These are phyloP conservation scores for Mycena floridula DNA, from an alignment of 768 basidiomycete genomes.

Conservation along the genomic window DNA sequence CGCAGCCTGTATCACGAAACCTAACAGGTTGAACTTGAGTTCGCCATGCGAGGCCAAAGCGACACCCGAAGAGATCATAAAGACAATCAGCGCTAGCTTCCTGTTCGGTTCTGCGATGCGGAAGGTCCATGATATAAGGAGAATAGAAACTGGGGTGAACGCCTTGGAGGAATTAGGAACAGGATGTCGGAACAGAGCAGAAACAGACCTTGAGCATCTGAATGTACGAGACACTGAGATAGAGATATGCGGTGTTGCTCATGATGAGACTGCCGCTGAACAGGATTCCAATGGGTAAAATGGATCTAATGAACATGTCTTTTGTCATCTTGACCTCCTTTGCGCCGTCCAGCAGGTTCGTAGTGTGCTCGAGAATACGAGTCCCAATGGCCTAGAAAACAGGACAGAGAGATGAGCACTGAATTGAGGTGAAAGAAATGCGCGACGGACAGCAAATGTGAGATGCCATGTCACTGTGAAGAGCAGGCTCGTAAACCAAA, in stretches of 20 bases:
- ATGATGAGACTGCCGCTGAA: constrained; percentile 90
- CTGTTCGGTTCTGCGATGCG: constrained; percentile 60
- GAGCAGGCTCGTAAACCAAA: too few relatives aligned
- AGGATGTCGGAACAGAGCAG: neutral
- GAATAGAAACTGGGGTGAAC: constrained; percentile 60
- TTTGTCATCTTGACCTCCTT: constrained; percentile 77
- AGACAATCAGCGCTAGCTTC: constrained; percentile 53
- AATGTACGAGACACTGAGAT: constrained; percentile 89
- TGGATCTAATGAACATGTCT: constrained; percentile 75
- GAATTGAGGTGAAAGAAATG: neutral
- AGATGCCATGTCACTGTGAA: constrained; percentile 88
- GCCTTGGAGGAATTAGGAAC: neutral
- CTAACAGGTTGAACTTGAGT: constrained; percentile 74
- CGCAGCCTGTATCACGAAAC: constrained; percentile 83
- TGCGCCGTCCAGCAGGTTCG: constrained; percentile 68
- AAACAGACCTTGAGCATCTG: constrained; percentile 83
- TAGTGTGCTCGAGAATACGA: constrained; percentile 77
- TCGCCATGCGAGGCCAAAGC: constrained; percentile 89
- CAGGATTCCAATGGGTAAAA: constrained; percentile 88
- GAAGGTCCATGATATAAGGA: constrained; percentile 67
- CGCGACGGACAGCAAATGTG: constrained; percentile 50
- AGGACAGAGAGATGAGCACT: neutral
- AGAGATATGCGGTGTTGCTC: constrained; percentile 89
- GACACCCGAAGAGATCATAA: constrained; percentile 68
- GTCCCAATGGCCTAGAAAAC: constrained; percentile 67